Conservation (phyloP, 1,284 basidiomycete species). For the Tilletia indica region DNA sequence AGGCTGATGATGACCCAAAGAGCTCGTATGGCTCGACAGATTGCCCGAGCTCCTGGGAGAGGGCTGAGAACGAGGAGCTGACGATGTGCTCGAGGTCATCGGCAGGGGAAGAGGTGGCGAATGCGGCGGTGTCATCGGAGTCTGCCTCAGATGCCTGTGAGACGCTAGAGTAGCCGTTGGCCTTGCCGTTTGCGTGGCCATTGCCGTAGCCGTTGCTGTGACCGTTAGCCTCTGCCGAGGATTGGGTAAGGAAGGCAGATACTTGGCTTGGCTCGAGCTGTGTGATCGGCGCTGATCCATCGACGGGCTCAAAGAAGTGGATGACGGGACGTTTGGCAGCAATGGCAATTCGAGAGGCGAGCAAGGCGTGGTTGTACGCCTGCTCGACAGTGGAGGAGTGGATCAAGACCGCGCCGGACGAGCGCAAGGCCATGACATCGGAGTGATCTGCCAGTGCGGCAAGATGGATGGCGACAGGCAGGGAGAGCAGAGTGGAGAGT, state of each 20-base stretch:
- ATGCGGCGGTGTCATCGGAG: conserved; percentile 12
- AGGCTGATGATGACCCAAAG: conserved; percentile 34
- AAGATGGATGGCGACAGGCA: conserved; percentile 46
- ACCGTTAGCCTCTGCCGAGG: conserved; percentile 33
- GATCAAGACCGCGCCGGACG: conserved; percentile 65
- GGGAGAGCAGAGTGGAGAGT: conserved; percentile 41
- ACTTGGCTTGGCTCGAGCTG: conserved; percentile 23
- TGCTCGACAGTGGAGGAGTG: conserved; percentile 67
- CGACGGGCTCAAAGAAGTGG: conserved; percentile 69
- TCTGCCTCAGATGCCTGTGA: conserved; percentile 32
- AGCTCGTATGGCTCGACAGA: conserved; percentile 44
- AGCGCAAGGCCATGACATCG: conserved; percentile 64
- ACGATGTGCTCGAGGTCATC: conserved; percentile 39
- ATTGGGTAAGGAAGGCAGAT: conserved; percentile 37
- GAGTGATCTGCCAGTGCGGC: conserved; percentile 61
- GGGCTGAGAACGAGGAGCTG: conserved; percentile 38
- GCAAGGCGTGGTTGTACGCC: conserved; percentile 70
- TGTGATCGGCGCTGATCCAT: conserved; percentile 52
- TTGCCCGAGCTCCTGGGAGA: conserved; percentile 40
- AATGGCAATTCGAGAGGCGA: conserved; percentile 69
- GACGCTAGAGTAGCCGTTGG: conserved; percentile 23
- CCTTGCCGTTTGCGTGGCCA: conserved; percentile 41
- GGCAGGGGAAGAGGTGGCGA: conserved; percentile 12
- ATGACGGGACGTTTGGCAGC: conserved; percentile 68
- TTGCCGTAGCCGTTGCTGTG: conserved; percentile 52